These are phyloP conservation scores for Aspergillus spinulosporus DNA, from an alignment of 2,329 filamentous ascomycete species.

Conservation along the genomic window DNA sequence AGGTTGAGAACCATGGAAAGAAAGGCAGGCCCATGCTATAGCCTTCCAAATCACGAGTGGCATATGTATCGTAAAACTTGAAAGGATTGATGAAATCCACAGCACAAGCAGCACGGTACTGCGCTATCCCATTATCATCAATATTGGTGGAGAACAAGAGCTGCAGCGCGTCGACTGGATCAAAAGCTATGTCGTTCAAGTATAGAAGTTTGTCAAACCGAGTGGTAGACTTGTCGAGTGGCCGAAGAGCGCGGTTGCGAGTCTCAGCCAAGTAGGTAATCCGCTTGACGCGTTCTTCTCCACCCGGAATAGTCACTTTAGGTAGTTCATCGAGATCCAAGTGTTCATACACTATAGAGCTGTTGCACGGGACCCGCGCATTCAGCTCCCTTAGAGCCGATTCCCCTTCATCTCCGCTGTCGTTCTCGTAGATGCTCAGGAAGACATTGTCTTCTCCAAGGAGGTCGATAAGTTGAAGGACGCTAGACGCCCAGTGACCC, in stretches of 20 bases:
- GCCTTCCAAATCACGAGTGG: constrained; percentile 68
- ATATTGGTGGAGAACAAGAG: constrained; percentile 61
- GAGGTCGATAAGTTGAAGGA: constrained; percentile 63
- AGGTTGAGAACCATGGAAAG: constrained; percentile 66
- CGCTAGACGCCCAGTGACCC: constrained; percentile 62
- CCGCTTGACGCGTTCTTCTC: constrained; percentile 63
- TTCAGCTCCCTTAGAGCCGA: constrained; percentile 56
- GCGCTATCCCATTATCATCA: constrained; percentile 52
- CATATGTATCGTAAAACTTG: constrained; percentile 76
- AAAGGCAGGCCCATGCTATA: constrained; percentile 68
- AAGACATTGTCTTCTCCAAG: constrained; percentile 68
- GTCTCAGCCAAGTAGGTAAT: constrained; percentile 71
- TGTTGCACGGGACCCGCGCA: constrained; percentile 48
- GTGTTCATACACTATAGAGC: constrained; percentile 60
- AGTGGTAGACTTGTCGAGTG: constrained; percentile 53
- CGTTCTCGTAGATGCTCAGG: constrained; percentile 71
- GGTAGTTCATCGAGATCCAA: constrained; percentile 58
- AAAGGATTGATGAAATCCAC: constrained; percentile 71
- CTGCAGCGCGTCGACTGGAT: constrained; percentile 58
- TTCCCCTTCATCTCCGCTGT: constrained; percentile 58
- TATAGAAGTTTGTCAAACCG: constrained; percentile 59
- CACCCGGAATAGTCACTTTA: constrained; percentile 62
- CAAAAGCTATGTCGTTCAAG: constrained; percentile 66
- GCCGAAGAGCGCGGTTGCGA: constrained; percentile 66
- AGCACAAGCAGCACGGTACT: constrained; percentile 69